Conservation (phyloP, 2,329 filamentous ascomycete genomes). For the Nakataea oryzae region DNA sequence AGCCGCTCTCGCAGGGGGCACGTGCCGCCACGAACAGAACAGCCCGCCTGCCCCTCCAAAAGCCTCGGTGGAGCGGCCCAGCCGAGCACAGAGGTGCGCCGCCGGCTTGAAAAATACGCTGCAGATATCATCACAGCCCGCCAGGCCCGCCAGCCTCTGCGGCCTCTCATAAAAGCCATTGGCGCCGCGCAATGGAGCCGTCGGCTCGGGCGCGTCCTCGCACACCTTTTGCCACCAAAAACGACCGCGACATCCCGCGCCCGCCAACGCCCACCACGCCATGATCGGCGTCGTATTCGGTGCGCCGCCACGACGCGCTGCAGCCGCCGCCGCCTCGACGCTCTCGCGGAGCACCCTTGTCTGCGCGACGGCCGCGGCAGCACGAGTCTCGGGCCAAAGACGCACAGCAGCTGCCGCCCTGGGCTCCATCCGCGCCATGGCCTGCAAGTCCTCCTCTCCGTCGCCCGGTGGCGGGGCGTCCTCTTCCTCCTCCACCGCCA, state of each 20-base stretch:
- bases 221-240: not conserved
- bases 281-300: not conserved
- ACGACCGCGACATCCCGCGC: not conserved
- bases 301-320: not conserved
- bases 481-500: not conserved
- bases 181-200: slow-evolving; percentile 1
- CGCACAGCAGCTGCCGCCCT: not conserved
- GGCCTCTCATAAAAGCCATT: not conserved
- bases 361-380: not conserved
- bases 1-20: no score
- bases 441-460: not conserved
- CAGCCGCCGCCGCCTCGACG: not conserved
- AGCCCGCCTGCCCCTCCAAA: no score
- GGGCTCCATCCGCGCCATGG: not conserved
- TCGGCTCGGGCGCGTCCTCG: not conserved
- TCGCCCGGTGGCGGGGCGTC: no score
- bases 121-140: slow-evolving; percentile 4
- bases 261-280: not conserved
- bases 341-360: not conserved
- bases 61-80: no score
- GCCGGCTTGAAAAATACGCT: slow-evolving; percentile 5
- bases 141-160: not conserved
- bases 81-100: not conserved
- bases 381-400: not conserved
- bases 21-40: no score